A percentile compares a stretch with the other conserved stretches of the same genome.
phyloP scores from a whole-genome alignment of 495 filamentous ascomycete genomes.

The Xylaria bambusicola region DNA sequence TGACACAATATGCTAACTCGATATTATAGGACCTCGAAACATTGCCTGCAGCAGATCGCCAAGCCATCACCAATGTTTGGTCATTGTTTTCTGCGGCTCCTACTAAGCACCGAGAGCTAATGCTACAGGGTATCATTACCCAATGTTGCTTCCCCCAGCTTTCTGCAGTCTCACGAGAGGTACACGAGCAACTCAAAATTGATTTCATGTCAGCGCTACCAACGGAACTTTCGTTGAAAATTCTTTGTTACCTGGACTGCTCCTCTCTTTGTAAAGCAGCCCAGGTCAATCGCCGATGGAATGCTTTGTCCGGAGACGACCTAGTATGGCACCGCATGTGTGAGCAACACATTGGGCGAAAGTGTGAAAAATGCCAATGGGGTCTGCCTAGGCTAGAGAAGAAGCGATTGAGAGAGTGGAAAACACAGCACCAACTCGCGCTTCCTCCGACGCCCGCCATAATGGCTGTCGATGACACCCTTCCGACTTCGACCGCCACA shows the following conservation, averaged over 20 bases:
- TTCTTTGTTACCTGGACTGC: slow-evolving; percentile 90
- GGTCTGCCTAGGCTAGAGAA: slow-evolving; percentile 86
- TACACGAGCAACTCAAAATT: slow-evolving; percentile 89
- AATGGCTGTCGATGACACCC: background rate
- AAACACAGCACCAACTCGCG: slow-evolving; percentile 68
- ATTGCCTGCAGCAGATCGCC: slow-evolving; percentile 79
- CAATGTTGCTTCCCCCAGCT: slow-evolving; percentile 98
- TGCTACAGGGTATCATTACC: slow-evolving; percentile 91
- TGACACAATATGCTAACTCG: slow-evolving; percentile 9
- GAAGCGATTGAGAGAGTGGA: slow-evolving; percentile 83
- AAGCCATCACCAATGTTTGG: slow-evolving; percentile 95
- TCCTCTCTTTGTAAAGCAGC: slow-evolving; percentile 96
- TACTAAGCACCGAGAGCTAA: slow-evolving; percentile 87
- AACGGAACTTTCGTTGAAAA: slow-evolving; percentile 87
- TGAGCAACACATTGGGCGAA: slow-evolving; percentile 89
- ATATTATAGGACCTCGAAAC: slow-evolving; percentile 71
- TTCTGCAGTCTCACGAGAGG: slow-evolving; percentile 81
- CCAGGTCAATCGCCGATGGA: slow-evolving; percentile 90
- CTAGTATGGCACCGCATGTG: slow-evolving; percentile 99
- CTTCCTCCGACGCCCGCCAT: slow-evolving; percentile 1
- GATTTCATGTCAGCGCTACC: slow-evolving; percentile 90
- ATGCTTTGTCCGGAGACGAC: slow-evolving; percentile 87
- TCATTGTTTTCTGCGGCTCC: slow-evolving; percentile 96
- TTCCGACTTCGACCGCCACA: slow-evolving; percentile 6
- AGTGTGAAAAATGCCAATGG: slow-evolving; percentile 97